Evolutionary conservation across 169 alveolate species (phyloP).

Genomic region (Cryptosporidium baileyi): DNA sequence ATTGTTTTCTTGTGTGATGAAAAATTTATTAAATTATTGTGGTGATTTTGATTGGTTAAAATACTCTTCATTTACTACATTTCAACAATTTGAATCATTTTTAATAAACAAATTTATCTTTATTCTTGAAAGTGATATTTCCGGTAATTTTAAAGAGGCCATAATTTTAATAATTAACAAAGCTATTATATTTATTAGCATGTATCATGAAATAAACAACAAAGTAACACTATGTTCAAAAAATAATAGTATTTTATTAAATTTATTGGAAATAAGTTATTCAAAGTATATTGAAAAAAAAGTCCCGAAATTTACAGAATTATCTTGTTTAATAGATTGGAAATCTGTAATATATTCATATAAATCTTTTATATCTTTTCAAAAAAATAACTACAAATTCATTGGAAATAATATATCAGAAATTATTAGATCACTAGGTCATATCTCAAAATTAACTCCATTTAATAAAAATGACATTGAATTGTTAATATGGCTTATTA

Average conservation of each 20-base stretch:
- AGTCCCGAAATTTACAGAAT: not conserved
- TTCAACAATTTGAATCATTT: constrained; percentile 26
- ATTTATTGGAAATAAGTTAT: not conserved
- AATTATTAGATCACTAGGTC: constrained; percentile 22
- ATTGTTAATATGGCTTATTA: constrained; percentile 8
- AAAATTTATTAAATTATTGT: constrained; percentile 2
- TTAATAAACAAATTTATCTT: not conserved
- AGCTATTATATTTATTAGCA: not conserved
- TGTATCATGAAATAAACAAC: not conserved
- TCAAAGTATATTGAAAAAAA: not conserved
- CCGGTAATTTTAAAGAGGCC: not conserved
- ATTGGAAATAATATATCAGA: not conserved
- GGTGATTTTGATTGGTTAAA: not conserved
- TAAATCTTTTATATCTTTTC: not conserved
- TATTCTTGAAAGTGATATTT: not conserved
- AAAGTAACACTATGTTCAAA: constrained; percentile 23
- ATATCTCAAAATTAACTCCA: not conserved
- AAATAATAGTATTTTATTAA: not conserved
- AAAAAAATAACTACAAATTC: not conserved
- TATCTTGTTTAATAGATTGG: constrained; percentile 31
- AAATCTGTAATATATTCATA: not conserved
- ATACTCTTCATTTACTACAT: constrained; percentile 3
- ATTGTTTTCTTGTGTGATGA: constrained; percentile 2
- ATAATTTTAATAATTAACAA: constrained; percentile 2
- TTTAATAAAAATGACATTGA: not conserved